Conservation (phyloP, 31 red algal species). For the Bonnemaisonia californica region DNA sequence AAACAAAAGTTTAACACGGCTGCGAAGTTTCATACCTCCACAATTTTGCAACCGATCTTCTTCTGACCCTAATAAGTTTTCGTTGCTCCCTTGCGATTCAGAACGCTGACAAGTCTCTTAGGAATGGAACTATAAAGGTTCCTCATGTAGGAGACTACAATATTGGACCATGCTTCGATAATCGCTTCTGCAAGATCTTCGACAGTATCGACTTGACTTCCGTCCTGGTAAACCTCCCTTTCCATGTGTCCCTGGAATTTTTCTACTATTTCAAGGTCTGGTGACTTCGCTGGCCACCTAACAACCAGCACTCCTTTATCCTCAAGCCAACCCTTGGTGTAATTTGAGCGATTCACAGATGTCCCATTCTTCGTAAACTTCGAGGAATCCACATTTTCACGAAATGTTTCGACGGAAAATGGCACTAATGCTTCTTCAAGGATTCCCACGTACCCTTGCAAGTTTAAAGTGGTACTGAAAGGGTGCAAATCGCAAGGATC, state of each 20-base stretch:
- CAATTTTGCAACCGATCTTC: no score
- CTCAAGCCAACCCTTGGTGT: conserved; percentile 1
- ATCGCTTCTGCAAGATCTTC: neutral
- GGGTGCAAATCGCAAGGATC: neutral
- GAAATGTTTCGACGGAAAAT: conserved; percentile 5
- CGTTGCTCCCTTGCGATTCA: conserved; percentile 7
- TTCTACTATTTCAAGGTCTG: conserved; percentile 40
- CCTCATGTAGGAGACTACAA: neutral
- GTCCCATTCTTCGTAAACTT: conserved; percentile 19
- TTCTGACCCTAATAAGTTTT: no score
- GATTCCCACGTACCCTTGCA: conserved; percentile 6
- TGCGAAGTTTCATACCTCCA: no score
- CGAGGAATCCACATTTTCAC: neutral
- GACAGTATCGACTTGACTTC: conserved; percentile 3
- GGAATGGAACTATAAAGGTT: conserved; percentile 26
- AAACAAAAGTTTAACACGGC: no score
- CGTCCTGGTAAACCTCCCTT: conserved; percentile 1
- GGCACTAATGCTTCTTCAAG: neutral
- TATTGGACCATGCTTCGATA: neutral
- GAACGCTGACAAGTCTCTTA: conserved; percentile 6
- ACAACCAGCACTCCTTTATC: conserved; percentile 1
- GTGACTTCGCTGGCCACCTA: conserved; percentile 15
- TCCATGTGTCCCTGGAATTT: conserved; percentile 27
- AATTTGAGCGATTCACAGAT: neutral
- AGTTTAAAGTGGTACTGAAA: neutral